These are phyloP conservation scores for Mesembryanthemum crystallinum DNA, from an alignment of 148 eudicot genomes.

Conservation along the genomic window DNA sequence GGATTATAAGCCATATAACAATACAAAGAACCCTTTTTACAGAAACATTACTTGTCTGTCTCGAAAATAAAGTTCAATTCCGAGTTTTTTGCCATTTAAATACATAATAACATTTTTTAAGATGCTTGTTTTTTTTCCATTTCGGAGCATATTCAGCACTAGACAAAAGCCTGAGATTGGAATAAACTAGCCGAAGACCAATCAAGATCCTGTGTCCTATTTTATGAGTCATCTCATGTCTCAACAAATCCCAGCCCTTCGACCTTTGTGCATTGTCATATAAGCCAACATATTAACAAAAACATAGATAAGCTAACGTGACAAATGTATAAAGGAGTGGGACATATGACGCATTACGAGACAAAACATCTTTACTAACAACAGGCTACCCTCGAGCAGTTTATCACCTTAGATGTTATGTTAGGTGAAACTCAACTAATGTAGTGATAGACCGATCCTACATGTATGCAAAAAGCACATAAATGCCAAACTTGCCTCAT, in stretches of 20 bases:
- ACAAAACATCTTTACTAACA: no score
- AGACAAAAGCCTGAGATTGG: neutral
- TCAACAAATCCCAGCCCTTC: no score
- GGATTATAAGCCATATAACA: neutral
- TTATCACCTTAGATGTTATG: neutral
- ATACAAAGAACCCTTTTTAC: neutral
- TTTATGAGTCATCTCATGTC: no score
- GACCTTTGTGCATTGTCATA: no score
- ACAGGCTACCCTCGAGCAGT: neutral
- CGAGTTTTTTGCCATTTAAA: neutral
- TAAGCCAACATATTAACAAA: no score
- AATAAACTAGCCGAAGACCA: no score
- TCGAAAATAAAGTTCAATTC: neutral
- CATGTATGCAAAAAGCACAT: conserved; percentile 9
- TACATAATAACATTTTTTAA: neutral
- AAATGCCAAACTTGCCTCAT: conserved; percentile 36
- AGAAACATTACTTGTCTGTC: neutral
- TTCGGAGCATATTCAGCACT: neutral
- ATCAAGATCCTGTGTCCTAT: no score
- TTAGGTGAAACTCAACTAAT: neutral
- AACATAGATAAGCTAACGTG: no score
- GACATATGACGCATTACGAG: no score
- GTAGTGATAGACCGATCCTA: neutral
- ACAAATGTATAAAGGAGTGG: no score
- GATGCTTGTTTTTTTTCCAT: neutral